Conservation (phyloP, 148 eudicot species). For the Camellia lanceoleosa region DNA sequence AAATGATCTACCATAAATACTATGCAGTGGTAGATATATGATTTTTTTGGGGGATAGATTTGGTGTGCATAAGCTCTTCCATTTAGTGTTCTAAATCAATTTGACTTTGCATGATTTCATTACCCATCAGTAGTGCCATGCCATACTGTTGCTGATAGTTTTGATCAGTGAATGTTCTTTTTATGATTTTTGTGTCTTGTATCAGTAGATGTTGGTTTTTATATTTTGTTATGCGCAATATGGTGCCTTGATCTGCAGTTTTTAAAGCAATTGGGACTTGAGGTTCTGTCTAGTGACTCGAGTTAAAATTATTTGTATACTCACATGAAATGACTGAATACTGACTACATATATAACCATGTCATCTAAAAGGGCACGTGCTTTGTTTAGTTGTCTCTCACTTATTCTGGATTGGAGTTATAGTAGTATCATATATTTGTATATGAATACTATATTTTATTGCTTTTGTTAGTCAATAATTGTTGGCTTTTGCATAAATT, state of each 20-base stretch:
- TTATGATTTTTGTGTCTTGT: background rate
- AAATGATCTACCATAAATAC: background rate
- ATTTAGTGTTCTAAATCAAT: background rate
- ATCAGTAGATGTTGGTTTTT: background rate
- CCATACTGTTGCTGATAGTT: background rate
- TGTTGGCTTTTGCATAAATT: background rate
- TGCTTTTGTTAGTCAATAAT: slow-evolving; percentile 1
- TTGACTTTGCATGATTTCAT: background rate
- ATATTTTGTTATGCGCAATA: background rate
- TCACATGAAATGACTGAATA: background rate
- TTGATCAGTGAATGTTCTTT: background rate
- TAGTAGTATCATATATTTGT: background rate
- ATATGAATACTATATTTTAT: background rate
- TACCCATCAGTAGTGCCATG: background rate
- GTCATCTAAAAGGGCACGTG: background rate
- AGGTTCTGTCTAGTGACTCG: background rate
- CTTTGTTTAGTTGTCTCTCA: background rate
- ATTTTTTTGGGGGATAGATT: too few species aligned
- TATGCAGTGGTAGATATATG: background rate
- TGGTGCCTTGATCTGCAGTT: background rate
- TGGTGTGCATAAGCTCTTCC: background rate
- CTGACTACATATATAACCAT: background rate
- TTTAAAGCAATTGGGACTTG: background rate
- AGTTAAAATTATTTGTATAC: background rate
- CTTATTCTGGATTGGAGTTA: background rate